Conservation (phyloP, 768 basidiomycete species). For the Kwoniella newhampshirensis region DNA sequence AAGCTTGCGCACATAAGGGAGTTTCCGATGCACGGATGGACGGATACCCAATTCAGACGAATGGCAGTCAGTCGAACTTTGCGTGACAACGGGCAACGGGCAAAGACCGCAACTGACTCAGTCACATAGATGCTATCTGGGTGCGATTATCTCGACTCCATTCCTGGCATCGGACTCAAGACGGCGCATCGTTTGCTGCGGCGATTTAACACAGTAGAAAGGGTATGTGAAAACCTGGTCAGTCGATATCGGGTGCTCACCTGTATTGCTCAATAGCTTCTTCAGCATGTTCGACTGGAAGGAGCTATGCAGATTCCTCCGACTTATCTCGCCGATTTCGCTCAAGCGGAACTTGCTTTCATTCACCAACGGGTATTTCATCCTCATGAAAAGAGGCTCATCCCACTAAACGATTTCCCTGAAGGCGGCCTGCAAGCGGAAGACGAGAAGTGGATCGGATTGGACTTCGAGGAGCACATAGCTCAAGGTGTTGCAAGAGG, state of each 20-base stretch:
- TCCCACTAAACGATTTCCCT: constrained; percentile 67
- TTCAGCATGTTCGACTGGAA: constrained; percentile 72
- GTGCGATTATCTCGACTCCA: constrained; percentile 66
- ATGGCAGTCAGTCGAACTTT: constrained; percentile 63
- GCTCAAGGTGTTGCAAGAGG: constrained; percentile 48
- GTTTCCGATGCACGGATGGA: constrained; percentile 83
- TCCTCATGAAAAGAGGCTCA: constrained; percentile 65
- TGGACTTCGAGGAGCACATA: constrained; percentile 37
- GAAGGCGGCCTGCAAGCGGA: constrained; percentile 49
- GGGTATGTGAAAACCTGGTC: constrained; percentile 51
- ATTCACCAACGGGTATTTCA: constrained; percentile 89
- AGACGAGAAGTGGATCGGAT: constrained; percentile 48
- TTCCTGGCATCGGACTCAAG: constrained; percentile 88
- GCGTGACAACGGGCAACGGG: neutral
- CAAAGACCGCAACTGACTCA: neutral
- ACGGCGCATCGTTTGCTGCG: constrained; percentile 79
- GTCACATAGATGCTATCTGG: constrained; percentile 51
- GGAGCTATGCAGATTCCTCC: constrained; percentile 79
- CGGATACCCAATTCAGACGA: constrained; percentile 80
- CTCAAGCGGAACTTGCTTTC: constrained; percentile 85
- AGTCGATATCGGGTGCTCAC: neutral
- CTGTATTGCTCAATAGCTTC: too few species aligned
- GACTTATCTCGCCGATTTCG: constrained; percentile 72
- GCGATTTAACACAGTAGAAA: constrained; percentile 82
- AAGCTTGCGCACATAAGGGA: constrained; percentile 57